Conservation (phyloP, 192 early-diverging fungal genomes). For the Coemansia sp. region DNA sequence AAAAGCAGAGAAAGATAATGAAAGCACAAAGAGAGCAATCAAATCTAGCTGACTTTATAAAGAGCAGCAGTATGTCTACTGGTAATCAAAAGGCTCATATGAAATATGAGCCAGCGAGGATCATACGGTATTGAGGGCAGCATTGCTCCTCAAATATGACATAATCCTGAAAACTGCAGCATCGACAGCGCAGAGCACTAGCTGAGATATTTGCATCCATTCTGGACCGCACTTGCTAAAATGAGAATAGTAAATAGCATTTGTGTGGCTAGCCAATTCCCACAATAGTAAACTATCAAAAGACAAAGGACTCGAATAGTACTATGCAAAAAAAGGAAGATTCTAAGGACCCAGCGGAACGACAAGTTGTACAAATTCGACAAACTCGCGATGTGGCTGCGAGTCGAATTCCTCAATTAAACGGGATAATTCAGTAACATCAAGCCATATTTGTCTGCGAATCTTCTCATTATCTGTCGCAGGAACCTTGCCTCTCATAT, state of each 20-base stretch:
- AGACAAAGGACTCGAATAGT: background rate
- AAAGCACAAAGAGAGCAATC: no score
- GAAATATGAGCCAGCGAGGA: no score
- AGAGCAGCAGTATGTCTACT: no score
- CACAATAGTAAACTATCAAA: background rate
- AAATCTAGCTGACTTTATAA: no score
- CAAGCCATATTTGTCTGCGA: conserved; percentile 47
- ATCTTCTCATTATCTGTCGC: conserved; percentile 47
- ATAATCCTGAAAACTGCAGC: no score
- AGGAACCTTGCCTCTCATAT: conserved; percentile 28
- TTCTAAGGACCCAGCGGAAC: conserved; percentile 21
- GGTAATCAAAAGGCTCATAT: no score
- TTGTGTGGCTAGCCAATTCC: background rate
- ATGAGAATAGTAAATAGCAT: background rate
- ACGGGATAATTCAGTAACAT: conserved; percentile 18
- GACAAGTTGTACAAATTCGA: conserved; percentile 10
- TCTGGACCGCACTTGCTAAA: background rate
- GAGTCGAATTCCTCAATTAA: conserved; percentile 13
- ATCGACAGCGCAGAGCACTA: background rate
- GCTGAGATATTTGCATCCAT: background rate
- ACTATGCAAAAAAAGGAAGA: background rate
- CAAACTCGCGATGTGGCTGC: conserved; percentile 25
- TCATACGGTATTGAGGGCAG: no score
- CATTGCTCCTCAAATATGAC: no score
- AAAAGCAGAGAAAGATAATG: no score